Base-by-base conservation (phyloP, 2,329 filamentous ascomycete species). In the Hypoxylon sp. region DNA sequence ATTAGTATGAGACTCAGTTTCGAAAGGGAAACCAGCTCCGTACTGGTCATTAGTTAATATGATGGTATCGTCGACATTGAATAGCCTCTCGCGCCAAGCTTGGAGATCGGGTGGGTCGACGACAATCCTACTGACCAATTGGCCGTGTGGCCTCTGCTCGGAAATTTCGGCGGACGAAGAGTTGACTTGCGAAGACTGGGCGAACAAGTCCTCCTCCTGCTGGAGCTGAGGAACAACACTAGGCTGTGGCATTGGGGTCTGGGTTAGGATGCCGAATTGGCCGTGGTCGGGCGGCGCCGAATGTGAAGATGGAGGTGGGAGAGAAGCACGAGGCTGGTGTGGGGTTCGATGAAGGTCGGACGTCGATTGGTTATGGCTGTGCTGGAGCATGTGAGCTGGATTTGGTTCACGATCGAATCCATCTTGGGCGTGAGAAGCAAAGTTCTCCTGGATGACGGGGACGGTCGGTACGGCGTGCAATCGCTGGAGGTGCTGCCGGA, bases 41-140 rank as follows among this genome's bases (percentile, higher is more conserved):
- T 72, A 93, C 90, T 95, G 86, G 69, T 94, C 90, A 78, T 94
- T 89, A 31, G 87, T 93, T 73, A 95, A 80, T 11, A 90, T 86
- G 66, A 95, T 91, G 50, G 86, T 87, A 49, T 92, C 89, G 73
- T 93, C 88, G n/a, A 94, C 90, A 75, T 92, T 85, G 78, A 95
- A 95, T 50, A 95, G 81, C 75, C 85, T 90, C 73, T 91, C 84
- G 57, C 92, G 85, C 92, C 92, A 95, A 68, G 84, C 82, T 11
- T 88, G 83, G 54, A 95, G 82, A 72, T 91, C 84, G 2, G 91
- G 91, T 42, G 92, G 92, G 74, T 92, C 82, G 7, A 89, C 79
- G 10, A 93, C 84, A 71, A 91, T 82, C 75, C 84, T 90, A 27
- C 80, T 84, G 54, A 85, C 83, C 64, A 87, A 80, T 74, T 87